These are phyloP conservation scores for Torrubiella hemipterigena DNA, from an alignment of 2,329 filamentous ascomycete genomes.

Conservation along the genomic window DNA sequence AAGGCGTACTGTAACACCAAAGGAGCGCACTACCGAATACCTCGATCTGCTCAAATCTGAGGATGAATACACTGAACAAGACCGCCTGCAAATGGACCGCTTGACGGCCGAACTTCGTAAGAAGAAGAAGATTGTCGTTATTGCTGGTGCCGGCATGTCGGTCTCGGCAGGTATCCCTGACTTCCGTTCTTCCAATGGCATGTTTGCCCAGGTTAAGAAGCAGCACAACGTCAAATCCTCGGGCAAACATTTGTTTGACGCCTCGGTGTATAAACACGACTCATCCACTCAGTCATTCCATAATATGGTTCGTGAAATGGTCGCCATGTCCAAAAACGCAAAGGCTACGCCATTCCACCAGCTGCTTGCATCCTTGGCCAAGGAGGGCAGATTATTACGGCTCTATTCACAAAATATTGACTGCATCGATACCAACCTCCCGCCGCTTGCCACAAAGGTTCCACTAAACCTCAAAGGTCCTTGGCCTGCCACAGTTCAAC, in stretches of 20 bases:
- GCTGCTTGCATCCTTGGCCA: constrained; percentile 77
- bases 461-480: constrained; percentile 74
- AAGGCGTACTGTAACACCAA: constrained; percentile 49
- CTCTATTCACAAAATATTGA: constrained; percentile 97
- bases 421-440: constrained; percentile 76
- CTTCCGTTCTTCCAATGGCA: constrained; percentile 81
- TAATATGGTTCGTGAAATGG: constrained; percentile 86
- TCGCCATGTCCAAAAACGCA: constrained; percentile 63
- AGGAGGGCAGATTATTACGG: constrained; percentile 76
- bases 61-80: constrained; percentile 31
- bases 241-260: constrained; percentile 92
- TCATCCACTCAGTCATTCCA: constrained; percentile 84
- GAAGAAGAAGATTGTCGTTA: constrained; percentile 92
- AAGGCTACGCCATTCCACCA: constrained; percentile 85
- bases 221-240: constrained; percentile 83
- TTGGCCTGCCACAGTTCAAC: constrained; percentile 86
- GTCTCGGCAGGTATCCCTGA: constrained; percentile 95
- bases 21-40: constrained; percentile 66
- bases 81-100: constrained; percentile 48
- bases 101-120: constrained; percentile 66
- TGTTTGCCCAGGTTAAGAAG: constrained; percentile 75
- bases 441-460: constrained; percentile 67
- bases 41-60: constrained; percentile 55
- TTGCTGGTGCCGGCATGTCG: constrained; percentile 93
- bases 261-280: constrained; percentile 91